These are phyloP conservation scores for Aspergillus taichungensis DNA, from an alignment of 495 filamentous ascomycete genomes.

Conservation along the genomic window DNA sequence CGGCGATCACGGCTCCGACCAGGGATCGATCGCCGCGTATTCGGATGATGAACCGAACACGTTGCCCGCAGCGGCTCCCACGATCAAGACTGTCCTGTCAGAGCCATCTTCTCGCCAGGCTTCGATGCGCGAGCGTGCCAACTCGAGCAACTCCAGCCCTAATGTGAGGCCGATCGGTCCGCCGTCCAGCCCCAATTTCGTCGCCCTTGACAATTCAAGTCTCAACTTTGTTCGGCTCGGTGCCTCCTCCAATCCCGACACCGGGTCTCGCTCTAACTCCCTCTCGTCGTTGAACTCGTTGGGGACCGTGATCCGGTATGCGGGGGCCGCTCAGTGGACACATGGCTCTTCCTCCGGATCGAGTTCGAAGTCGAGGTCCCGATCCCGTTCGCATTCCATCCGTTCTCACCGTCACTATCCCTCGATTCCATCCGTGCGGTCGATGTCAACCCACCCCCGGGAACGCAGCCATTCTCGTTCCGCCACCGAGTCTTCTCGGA, in stretches of 20 bases:
- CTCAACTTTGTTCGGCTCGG: slow-evolving; percentile 29
- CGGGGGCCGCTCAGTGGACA: slow-evolving; percentile 29
- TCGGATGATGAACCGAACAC: slow-evolving; percentile 33
- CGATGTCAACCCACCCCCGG: slow-evolving; percentile 19
- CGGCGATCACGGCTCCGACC: slow-evolving; percentile 12
- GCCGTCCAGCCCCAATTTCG: slow-evolving; percentile 39
- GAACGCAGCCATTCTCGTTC: slow-evolving; percentile 29
- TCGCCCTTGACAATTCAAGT: slow-evolving; percentile 36
- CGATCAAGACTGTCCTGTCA: slow-evolving; percentile 33
- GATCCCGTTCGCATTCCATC: slow-evolving; percentile 30
- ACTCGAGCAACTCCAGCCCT: slow-evolving; percentile 31
- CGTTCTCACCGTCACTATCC: slow-evolving; percentile 32
- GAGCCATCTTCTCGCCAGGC: slow-evolving; percentile 20
- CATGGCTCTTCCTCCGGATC: slow-evolving; percentile 26
- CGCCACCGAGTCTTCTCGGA: slow-evolving; percentile 30
- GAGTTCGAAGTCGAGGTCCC: slow-evolving; percentile 7
- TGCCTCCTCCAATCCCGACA: slow-evolving; percentile 28
- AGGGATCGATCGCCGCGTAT: slow-evolving; percentile 19
- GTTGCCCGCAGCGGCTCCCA: slow-evolving; percentile 28
- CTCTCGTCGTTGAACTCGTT: slow-evolving; percentile 40
- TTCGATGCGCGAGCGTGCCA: slow-evolving; percentile 12
- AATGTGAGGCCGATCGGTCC: slow-evolving; percentile 35
- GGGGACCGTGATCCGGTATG: slow-evolving; percentile 40
- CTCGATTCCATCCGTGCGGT: slow-evolving; percentile 21
- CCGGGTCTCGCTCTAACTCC: slow-evolving; percentile 33